Evolutionary conservation across 2,329 filamentous ascomycete species (phyloP).

Genomic region (Penicillium sp.): DNA sequence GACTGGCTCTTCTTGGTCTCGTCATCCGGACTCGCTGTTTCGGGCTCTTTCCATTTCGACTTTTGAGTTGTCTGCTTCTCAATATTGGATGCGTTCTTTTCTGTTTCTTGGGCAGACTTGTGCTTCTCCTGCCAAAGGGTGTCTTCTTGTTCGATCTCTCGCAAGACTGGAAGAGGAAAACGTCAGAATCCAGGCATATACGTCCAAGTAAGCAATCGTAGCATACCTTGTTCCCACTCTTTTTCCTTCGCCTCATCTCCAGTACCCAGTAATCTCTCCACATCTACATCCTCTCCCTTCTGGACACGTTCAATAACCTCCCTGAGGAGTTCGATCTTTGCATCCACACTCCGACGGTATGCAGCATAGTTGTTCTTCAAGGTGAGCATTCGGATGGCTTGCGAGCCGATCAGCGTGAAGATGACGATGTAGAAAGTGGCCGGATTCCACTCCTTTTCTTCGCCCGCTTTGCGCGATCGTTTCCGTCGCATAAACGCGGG

Average conservation of each 20-base stretch:
- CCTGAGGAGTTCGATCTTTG: slow-evolving; percentile 68
- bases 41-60: slow-evolving; percentile 12
- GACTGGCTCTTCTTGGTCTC: slow-evolving; percentile 14
- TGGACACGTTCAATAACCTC: slow-evolving; percentile 54
- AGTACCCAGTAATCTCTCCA: slow-evolving; percentile 74
- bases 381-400: slow-evolving; percentile 87
- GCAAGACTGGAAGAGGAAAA: slow-evolving; percentile 29
- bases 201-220: neutral
- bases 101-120: slow-evolving; percentile 8
- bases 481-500: slow-evolving; percentile 53
- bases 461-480: slow-evolving; percentile 32
- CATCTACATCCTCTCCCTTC: slow-evolving; percentile 64
- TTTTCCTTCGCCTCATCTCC: slow-evolving; percentile 69
- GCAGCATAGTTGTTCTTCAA: slow-evolving; percentile 70
- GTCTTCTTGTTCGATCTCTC: slow-evolving; percentile 41
- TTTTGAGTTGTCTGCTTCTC: slow-evolving; percentile 8
- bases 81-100: slow-evolving; percentile 3
- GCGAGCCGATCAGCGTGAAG: slow-evolving; percentile 84
- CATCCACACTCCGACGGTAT: slow-evolving; percentile 71
- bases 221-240: slow-evolving; percentile 81
- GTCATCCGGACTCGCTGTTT: slow-evolving; percentile 8
- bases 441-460: slow-evolving; percentile 68
- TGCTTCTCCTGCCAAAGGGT: slow-evolving; percentile 34
- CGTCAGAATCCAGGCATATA: slow-evolving; percentile 1
- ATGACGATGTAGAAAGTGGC: slow-evolving; percentile 78